A percentile compares a stretch with the other conserved stretches of the same genome.
Evolutionary conservation across 2,329 filamentous ascomycete genomes (phyloP).

Genomic region (Alternaria alternata): DNA sequence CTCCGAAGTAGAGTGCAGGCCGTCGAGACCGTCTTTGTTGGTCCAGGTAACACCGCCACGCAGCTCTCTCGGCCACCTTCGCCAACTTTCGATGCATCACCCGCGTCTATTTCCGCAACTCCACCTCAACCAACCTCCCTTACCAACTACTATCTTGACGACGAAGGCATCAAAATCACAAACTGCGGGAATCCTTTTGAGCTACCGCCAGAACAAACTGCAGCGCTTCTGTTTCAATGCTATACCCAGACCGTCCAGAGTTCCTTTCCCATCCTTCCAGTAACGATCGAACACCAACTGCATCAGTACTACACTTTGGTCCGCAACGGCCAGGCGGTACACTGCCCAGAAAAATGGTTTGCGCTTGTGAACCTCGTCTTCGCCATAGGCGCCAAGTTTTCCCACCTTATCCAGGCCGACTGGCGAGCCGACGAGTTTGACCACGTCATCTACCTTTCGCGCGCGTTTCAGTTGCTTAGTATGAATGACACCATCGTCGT

Average conservation of each 20-base stretch:
- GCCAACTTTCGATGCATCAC: background rate
- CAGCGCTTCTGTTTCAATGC: slow-evolving; percentile 31
- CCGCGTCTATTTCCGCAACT: background rate
- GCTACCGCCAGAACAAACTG: slow-evolving; percentile 20
- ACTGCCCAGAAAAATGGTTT: slow-evolving; percentile 34
- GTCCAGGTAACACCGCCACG: background rate
- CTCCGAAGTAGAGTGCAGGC: slow-evolving; percentile 14
- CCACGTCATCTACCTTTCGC: slow-evolving; percentile 44
- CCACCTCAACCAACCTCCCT: background rate
- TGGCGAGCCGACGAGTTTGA: slow-evolving; percentile 31
- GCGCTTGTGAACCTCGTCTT: slow-evolving; percentile 51
- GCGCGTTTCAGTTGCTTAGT: slow-evolving; percentile 22
- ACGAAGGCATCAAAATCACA: slow-evolving; percentile 26
- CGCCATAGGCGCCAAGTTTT: slow-evolving; percentile 49
- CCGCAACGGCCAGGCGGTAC: slow-evolving; percentile 2
- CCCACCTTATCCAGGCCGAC: slow-evolving; percentile 33
- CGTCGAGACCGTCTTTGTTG: slow-evolving; percentile 10
- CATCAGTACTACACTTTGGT: slow-evolving; percentile 15
- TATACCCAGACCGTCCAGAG: slow-evolving; percentile 42
- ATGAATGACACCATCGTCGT: slow-evolving; percentile 30
- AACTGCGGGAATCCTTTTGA: slow-evolving; percentile 13
- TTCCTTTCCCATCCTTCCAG: slow-evolving; percentile 33
- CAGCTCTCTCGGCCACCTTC: background rate
- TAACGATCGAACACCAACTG: slow-evolving; percentile 12
- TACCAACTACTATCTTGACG: slow-evolving; percentile 36